phyloP scores from a whole-genome alignment of 2,329 filamentous ascomycete genomes.

The Scolecobasidium constrictum region DNA sequence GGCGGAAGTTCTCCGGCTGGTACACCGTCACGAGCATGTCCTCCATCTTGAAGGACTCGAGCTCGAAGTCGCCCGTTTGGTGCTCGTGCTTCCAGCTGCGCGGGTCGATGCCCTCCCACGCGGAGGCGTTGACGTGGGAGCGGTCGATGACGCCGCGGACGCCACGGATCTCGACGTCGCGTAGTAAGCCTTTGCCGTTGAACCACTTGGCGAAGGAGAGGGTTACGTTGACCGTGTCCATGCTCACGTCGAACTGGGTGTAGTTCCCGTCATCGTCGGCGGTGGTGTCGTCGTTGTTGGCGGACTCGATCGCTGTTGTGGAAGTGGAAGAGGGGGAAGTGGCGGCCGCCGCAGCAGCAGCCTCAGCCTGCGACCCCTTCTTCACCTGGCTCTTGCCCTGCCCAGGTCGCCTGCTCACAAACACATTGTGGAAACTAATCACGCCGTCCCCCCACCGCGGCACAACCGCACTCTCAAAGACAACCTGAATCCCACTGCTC shows the following conservation, averaged over 20 bases:
- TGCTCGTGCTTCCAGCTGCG: constrained; percentile 81
- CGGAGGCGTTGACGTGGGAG: constrained; percentile 62
- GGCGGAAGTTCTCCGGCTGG: constrained; percentile 83
- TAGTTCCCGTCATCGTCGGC: constrained; percentile 82
- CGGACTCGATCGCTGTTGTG: constrained; percentile 41
- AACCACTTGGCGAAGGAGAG: constrained; percentile 98
- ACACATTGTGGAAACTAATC: constrained; percentile 93
- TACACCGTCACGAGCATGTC: constrained; percentile 86
- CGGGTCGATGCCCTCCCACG: constrained; percentile 61
- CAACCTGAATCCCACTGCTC: constrained; percentile 82
- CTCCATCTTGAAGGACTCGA: constrained; percentile 92
- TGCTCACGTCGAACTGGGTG: constrained; percentile 91
- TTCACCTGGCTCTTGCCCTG: constrained; percentile 72
- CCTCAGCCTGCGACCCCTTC: constrained; percentile 79
- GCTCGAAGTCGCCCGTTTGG: constrained; percentile 86
- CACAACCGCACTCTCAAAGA: constrained; percentile 96
- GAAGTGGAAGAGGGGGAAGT: too few species aligned
- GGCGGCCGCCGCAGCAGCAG: constrained; percentile 75
- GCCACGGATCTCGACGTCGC: constrained; percentile 88
- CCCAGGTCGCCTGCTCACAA: constrained; percentile 82
- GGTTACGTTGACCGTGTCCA: constrained; percentile 92
- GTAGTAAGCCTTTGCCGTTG: constrained; percentile 85
- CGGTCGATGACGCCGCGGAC: constrained; percentile 87
- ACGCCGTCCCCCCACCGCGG: constrained; percentile 92
- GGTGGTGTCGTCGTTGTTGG: constrained; percentile 27